These are phyloP conservation scores for Globisporangium canariense DNA, from an alignment of 352 stramenopile species.

Conservation along the genomic window DNA sequence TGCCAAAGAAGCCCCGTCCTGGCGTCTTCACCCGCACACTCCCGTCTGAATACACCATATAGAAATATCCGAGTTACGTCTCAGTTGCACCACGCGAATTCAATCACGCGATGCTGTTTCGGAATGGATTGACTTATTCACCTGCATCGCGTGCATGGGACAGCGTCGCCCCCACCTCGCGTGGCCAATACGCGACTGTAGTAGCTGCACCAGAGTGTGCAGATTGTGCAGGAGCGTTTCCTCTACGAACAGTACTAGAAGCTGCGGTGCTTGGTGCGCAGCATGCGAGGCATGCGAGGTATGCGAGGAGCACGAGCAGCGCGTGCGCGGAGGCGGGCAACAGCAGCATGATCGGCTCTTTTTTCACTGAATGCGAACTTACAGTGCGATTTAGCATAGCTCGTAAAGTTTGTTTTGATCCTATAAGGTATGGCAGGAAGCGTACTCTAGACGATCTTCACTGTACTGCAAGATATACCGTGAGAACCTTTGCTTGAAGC, in stretches of 20 bases:
- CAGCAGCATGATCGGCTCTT: not conserved
- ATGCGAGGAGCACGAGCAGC: constrained; percentile 4
- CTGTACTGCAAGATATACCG: not conserved
- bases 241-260: not conserved
- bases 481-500: too few relatives aligned
- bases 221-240: not conserved
- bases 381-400: not conserved
- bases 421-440: not conserved
- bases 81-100: not conserved
- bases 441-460: not conserved
- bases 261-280: not conserved
- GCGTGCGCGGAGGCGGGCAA: not conserved
- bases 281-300: constrained; percentile 1
- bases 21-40: constrained; percentile 21
- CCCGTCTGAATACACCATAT: constrained; percentile 18
- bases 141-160: constrained; percentile 23
- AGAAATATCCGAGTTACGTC: not conserved
- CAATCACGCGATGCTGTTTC: not conserved
- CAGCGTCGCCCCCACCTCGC: constrained; percentile 21
- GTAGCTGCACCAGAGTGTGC: not conserved
- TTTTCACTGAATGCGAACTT: not conserved
- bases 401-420: not conserved
- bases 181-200: constrained; percentile 31
- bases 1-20: constrained; percentile 24
- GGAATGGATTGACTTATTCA: not conserved